Evolutionary conservation across 73 alveolate genomes (phyloP).

Genomic region (Loxodes magnus): DNA sequence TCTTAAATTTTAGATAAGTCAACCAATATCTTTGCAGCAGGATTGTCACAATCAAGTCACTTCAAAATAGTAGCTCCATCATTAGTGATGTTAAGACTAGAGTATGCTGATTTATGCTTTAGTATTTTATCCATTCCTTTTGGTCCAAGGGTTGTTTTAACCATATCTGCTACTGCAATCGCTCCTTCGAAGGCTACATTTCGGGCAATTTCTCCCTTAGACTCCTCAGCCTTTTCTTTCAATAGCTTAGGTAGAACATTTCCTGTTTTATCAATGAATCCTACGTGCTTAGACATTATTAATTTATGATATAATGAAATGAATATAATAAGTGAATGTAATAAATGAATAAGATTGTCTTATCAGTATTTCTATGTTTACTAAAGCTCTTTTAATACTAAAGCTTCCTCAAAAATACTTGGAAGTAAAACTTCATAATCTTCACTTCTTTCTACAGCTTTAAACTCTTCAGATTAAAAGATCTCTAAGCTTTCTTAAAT

Average conservation of each 20-base stretch:
- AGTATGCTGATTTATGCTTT: constrained; percentile 51
- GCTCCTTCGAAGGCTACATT: constrained; percentile 84
- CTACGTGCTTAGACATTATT: no score
- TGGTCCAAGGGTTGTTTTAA: constrained; percentile 91
- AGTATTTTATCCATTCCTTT: constrained; percentile 95
- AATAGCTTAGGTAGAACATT: constrained; percentile 68
- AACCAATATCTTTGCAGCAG: constrained; percentile 90
- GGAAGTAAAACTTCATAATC: no score
- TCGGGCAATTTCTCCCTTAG: constrained; percentile 77
- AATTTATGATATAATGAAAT: no score
- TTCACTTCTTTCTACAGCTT: no score
- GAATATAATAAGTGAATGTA: no score
- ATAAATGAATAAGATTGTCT: no score
- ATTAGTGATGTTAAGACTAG: constrained; percentile 79
- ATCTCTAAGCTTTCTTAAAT: no score
- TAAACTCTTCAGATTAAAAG: no score
- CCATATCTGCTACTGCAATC: constrained; percentile 91
- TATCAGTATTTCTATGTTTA: no score
- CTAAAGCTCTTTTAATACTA: no score
- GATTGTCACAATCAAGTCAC: constrained; percentile 84
- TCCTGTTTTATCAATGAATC: background rate
- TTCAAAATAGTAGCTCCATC: constrained; percentile 93
- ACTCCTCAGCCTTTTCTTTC: constrained; percentile 62
- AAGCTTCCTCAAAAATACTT: no score
- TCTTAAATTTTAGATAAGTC: constrained; percentile 90